phyloP scores from a whole-genome alignment of 176 grass and related monocot species.

The Phragmites australis region DNA sequence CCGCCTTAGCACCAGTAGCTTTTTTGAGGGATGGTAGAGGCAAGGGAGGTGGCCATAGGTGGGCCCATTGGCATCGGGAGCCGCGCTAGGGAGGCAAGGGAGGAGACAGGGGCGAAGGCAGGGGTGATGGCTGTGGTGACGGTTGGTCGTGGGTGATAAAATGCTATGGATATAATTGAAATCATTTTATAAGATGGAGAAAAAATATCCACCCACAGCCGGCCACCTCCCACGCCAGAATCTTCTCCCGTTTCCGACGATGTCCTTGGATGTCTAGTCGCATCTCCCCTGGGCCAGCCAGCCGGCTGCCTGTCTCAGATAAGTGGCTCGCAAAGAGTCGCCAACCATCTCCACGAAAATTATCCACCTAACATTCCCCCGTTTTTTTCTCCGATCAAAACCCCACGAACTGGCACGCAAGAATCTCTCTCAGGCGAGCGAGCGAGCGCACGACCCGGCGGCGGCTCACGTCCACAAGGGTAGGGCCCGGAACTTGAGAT shows the following conservation, averaged over 20 bases:
- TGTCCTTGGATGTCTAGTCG: no score
- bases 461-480: constrained; percentile 20
- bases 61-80: no score
- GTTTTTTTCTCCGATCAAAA: neutral
- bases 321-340: neutral
- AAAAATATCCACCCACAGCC: neutral
- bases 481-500: neutral
- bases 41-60: no score
- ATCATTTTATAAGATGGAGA: neutral
- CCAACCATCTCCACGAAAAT: neutral
- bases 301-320: no score
- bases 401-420: neutral
- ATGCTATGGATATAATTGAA: no score
- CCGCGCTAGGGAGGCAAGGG: no score
- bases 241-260: neutral
- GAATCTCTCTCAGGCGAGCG: neutral
- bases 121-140: no score
- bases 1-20: no score
- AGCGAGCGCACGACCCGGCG: neutral
- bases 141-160: no score
- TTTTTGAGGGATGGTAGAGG: no score
- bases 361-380: neutral
- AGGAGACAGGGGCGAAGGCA: no score
- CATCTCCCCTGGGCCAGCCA: neutral
- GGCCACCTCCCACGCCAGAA: neutral